phyloP scores from a whole-genome alignment of 2,329 filamentous ascomycete species.

The Moelleriella libera region DNA sequence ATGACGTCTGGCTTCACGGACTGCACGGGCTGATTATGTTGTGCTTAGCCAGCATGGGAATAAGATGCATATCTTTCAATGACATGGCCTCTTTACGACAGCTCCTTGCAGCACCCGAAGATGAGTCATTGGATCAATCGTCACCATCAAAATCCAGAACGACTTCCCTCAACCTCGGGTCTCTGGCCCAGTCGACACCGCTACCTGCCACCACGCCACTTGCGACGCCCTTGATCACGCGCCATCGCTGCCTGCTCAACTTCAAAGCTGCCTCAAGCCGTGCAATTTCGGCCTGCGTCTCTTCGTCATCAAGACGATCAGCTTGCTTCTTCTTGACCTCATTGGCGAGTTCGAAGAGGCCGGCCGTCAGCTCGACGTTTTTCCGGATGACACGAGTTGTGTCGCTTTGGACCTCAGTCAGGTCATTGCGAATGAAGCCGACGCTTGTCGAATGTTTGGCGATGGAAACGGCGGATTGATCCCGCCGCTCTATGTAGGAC shows the following conservation, averaged over 20 bases:
- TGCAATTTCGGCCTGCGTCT: slow-evolving; percentile 39
- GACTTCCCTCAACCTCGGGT: slow-evolving; percentile 52
- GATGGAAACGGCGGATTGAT: slow-evolving; percentile 49
- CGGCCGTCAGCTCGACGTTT: slow-evolving; percentile 49
- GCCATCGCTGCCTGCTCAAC: slow-evolving; percentile 51
- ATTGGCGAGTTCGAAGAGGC: slow-evolving; percentile 49
- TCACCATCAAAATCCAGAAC: slow-evolving; percentile 51
- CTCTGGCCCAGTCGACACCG: slow-evolving; percentile 66
- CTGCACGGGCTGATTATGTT: too few relatives aligned
- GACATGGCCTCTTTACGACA: background rate
- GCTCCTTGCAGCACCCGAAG: too few relatives aligned
- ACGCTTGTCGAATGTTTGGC: slow-evolving; percentile 43
- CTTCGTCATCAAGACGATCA: slow-evolving; percentile 38
- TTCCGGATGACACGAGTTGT: slow-evolving; percentile 38
- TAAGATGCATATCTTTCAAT: too few relatives aligned
- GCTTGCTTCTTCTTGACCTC: slow-evolving; percentile 37
- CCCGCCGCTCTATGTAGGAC: slow-evolving; percentile 51
- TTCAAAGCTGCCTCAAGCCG: slow-evolving; percentile 45
- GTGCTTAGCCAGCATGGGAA: too few relatives aligned
- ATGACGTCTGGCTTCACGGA: too few relatives aligned
- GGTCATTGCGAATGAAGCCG: slow-evolving; percentile 32
- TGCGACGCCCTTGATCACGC: slow-evolving; percentile 64
- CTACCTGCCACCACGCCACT: slow-evolving; percentile 69
- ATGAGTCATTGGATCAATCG: background rate
- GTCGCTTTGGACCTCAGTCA: slow-evolving; percentile 43